These are phyloP conservation scores for Kwoniella sp. DNA, from an alignment of 768 basidiomycete species.

Conservation along the genomic window DNA sequence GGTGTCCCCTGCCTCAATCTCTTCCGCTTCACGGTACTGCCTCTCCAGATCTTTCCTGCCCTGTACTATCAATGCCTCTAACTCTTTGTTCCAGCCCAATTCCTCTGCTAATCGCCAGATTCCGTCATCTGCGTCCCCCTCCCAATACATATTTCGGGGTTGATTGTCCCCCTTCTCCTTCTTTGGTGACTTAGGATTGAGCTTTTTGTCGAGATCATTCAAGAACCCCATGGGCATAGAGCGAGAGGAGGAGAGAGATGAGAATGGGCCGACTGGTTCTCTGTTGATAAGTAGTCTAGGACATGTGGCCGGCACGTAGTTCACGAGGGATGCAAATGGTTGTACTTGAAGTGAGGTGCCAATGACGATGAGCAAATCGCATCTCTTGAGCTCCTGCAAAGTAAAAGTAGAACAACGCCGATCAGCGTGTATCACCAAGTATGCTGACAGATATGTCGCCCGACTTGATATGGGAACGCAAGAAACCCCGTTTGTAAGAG, in stretches of 20 bases:
- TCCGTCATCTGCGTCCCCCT: constrained; percentile 61
- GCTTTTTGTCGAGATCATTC: not conserved
- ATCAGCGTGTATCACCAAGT: no score
- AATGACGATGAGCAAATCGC: constrained; percentile 85
- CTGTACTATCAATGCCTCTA: constrained; percentile 23
- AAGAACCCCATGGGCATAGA: not conserved
- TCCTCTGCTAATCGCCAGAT: constrained; percentile 66
- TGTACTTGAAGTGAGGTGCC: constrained; percentile 73
- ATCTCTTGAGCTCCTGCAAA: constrained; percentile 60
- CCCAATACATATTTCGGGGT: constrained; percentile 30
- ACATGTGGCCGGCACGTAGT: constrained; percentile 62
- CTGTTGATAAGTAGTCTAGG: constrained; percentile 89
- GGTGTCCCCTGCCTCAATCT: not conserved
- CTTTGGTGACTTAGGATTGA: not conserved
- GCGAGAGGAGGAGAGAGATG: not conserved
- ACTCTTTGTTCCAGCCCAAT: constrained; percentile 65
- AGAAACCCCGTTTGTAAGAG: no score
- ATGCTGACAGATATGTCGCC: no score
- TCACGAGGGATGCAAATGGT: constrained; percentile 79
- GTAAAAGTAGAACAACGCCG: not conserved
- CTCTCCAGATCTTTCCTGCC: constrained; percentile 24
- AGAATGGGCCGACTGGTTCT: constrained; percentile 67
- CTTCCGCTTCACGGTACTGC: constrained; percentile 17
- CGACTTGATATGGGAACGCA: no score
- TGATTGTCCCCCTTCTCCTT: not conserved